phyloP scores from a whole-genome alignment of 768 basidiomycete species.

The Paxillus involutus region DNA sequence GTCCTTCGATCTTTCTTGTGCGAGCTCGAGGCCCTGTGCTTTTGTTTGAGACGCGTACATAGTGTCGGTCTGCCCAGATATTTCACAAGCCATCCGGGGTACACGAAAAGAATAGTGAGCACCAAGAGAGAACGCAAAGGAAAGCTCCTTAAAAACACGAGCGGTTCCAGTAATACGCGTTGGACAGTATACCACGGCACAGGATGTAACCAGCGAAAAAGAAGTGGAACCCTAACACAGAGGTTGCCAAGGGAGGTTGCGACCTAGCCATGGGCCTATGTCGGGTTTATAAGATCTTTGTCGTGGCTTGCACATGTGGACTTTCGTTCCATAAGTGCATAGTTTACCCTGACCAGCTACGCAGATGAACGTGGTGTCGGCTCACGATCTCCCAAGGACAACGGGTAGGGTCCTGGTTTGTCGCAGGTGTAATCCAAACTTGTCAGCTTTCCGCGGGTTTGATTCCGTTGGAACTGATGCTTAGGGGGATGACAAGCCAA shows the following conservation, averaged over 20 bases:
- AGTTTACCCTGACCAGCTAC: slow-evolving; percentile 16
- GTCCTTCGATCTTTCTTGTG: not conserved
- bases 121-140: not conserved
- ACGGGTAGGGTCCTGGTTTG: not conserved
- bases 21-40: not conserved
- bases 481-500: too few species aligned
- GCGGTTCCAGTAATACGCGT: not conserved
- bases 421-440: not conserved
- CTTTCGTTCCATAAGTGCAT: not conserved
- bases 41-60: slow-evolving; percentile 9
- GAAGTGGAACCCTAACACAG: not conserved
- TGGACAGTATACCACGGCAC: not conserved
- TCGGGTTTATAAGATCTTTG: not conserved
- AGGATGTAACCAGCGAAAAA: not conserved
- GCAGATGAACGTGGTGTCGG: not conserved
- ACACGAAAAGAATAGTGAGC: not conserved
- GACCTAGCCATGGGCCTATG: not conserved
- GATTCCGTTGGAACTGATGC: too few species aligned
- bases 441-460: not conserved
- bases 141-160: too few species aligned
- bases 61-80: not conserved
- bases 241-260: not conserved
- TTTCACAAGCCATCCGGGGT: too few species aligned
- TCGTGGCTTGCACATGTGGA: not conserved
- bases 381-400: not conserved